Percentiles rank a stretch among this genome's conserved stretches.
phyloP scores from a whole-genome alignment of 148 eudicot species.

The Fagopyrum esculentum region DNA sequence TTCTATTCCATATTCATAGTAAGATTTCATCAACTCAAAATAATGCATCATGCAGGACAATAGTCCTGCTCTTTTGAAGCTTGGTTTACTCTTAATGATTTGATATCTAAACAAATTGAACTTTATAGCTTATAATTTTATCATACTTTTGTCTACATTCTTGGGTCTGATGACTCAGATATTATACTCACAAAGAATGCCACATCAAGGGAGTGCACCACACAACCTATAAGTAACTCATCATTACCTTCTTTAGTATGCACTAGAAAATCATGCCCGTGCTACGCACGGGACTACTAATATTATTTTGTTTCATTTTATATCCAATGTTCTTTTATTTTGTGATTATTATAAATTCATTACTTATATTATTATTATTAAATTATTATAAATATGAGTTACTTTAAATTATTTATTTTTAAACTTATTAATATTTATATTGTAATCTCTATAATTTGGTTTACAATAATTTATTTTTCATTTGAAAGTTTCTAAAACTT shows the following conservation, averaged over 20 bases:
- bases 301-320: too few relatives aligned
- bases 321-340: too few relatives aligned
- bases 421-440: too few relatives aligned
- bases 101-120: background rate
- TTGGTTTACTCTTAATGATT: background rate
- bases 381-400: too few relatives aligned
- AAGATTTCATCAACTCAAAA: background rate
- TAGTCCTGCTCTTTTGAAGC: background rate
- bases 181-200: background rate
- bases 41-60: background rate
- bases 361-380: too few relatives aligned
- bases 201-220: background rate
- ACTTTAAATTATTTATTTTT: too few relatives aligned
- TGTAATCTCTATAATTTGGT: too few relatives aligned
- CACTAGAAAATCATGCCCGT: too few relatives aligned
- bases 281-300: too few relatives aligned
- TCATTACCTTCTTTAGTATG: conserved; percentile 13
- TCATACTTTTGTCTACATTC: background rate
- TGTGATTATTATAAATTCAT: too few relatives aligned
- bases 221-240: background rate
- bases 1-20: background rate
- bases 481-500: too few relatives aligned
- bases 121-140: background rate
- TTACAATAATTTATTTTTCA: too few relatives aligned
- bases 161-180: background rate